phyloP scores from a whole-genome alignment of 371 early-diverging fungal species.

The Catenaria anguillulae region DNA sequence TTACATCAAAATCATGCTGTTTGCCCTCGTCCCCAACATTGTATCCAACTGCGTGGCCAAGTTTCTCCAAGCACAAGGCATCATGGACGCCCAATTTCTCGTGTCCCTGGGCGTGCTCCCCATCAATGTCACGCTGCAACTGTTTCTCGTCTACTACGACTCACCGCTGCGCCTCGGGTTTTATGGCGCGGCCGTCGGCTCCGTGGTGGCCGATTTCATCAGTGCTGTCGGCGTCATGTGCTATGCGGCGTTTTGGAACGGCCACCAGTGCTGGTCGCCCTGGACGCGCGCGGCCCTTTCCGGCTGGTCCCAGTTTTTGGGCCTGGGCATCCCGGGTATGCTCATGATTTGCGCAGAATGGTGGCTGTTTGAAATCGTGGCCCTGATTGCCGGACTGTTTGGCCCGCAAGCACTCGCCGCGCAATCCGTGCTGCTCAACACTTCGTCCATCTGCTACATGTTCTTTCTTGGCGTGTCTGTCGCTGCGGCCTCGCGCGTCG shows the following conservation, averaged over 20 bases:
- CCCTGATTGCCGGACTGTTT: slow-evolving; percentile 58
- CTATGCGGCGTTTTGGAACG: slow-evolving; percentile 51
- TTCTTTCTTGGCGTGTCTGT: slow-evolving; percentile 41
- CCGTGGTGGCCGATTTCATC: slow-evolving; percentile 54
- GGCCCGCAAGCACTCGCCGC: slow-evolving; percentile 66
- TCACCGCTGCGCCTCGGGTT: slow-evolving; percentile 45
- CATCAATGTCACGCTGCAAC: slow-evolving; percentile 56
- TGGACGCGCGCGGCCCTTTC: slow-evolving; percentile 54
- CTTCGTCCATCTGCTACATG: slow-evolving; percentile 50
- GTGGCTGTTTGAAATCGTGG: slow-evolving; percentile 53
- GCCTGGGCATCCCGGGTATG: slow-evolving; percentile 53
- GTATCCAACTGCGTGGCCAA: slow-evolving; percentile 63
- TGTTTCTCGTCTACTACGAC: slow-evolving; percentile 49
- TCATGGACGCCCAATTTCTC: slow-evolving; percentile 63
- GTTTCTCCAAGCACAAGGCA: slow-evolving; percentile 68
- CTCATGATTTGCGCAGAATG: slow-evolving; percentile 57
- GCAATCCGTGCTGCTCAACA: slow-evolving; percentile 63
- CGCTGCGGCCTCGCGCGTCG: slow-evolving; percentile 62
- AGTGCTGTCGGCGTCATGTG: slow-evolving; percentile 38
- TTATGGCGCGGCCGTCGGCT: slow-evolving; percentile 72
- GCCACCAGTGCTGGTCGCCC: slow-evolving; percentile 65
- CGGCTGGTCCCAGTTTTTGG: slow-evolving; percentile 47
- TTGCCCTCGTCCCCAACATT: slow-evolving; percentile 57
- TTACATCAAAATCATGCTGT: slow-evolving; percentile 49
- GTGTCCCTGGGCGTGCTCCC: slow-evolving; percentile 54